Percentiles rank a stretch among this genome's conserved stretches.
Evolutionary conservation across 108 stramenopile species (phyloP).

Genomic region (Skeletonema menzelii): DNA sequence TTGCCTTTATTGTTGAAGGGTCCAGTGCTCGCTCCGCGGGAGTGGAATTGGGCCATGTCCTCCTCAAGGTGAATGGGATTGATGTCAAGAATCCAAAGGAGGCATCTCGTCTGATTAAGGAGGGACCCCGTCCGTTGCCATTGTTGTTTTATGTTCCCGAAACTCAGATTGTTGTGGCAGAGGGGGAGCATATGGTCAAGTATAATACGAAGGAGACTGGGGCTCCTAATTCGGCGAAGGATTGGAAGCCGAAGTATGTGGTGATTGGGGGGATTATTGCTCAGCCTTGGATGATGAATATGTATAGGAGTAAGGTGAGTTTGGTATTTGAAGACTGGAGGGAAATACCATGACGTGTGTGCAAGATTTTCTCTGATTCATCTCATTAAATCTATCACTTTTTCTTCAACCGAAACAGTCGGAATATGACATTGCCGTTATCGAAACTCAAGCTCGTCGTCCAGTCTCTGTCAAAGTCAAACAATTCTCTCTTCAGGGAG

Average conservation of each 20-base stretch:
- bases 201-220: slow-evolving; percentile 87
- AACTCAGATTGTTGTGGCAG: slow-evolving; percentile 78
- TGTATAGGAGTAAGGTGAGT: slow-evolving; percentile 91
- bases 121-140: slow-evolving; percentile 84
- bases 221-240: slow-evolving; percentile 85
- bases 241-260: slow-evolving; percentile 92
- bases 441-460: slow-evolving; percentile 88
- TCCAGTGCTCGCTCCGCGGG: slow-evolving; percentile 79
- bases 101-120: slow-evolving; percentile 87
- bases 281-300: slow-evolving; percentile 93
- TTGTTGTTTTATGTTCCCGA: slow-evolving; percentile 87
- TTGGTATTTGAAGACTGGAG: background rate
- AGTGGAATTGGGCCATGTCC: slow-evolving; percentile 85
- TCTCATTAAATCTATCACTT: background rate
- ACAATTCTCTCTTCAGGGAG: slow-evolving; percentile 88
- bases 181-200: slow-evolving; percentile 93
- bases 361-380: background rate
- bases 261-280: slow-evolving; percentile 94
- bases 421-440: slow-evolving; percentile 92
- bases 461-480: slow-evolving; percentile 91
- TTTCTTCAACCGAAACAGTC: slow-evolving; percentile 35
- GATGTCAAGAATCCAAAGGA: slow-evolving; percentile 91
- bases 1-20: slow-evolving; percentile 90
- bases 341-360: background rate
- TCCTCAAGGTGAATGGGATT: slow-evolving; percentile 87